Evolutionary conservation across 441 rosid species (phyloP).

Genomic region (Lagerstroemia fauriei): DNA sequence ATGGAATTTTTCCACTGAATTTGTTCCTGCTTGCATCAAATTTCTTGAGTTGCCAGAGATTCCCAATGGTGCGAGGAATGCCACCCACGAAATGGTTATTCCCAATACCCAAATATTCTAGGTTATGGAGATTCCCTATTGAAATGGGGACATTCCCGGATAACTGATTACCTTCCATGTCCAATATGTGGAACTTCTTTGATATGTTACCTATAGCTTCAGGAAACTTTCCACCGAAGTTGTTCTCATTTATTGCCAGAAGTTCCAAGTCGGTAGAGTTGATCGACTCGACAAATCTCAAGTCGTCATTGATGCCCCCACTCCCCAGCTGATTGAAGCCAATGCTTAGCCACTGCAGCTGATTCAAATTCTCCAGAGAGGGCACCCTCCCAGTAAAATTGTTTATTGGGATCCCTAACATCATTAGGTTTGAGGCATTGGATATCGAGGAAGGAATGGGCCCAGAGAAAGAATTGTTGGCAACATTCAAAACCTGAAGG

Average conservation of each 20-base stretch:
- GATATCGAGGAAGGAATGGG: constrained; percentile 8
- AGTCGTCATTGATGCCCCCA: neutral
- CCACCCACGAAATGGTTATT: neutral
- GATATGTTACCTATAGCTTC: neutral
- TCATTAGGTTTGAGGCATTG: constrained; percentile 9
- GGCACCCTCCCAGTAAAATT: neutral
- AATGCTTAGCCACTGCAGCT: neutral
- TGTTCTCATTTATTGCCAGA: neutral
- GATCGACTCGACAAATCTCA: neutral
- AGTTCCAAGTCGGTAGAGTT: neutral
- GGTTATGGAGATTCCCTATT: neutral
- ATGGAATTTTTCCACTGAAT: neutral
- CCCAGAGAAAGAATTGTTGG: neutral
- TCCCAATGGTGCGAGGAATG: neutral
- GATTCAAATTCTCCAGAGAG: neutral
- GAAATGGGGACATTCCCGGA: neutral
- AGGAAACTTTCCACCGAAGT: neutral
- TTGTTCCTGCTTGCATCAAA: neutral
- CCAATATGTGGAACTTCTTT: neutral
- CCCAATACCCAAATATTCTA: neutral
- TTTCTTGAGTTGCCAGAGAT: neutral
- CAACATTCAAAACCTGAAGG: neutral
- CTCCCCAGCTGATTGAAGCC: neutral
- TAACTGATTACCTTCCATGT: neutral
- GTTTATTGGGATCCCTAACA: neutral